phyloP scores from a whole-genome alignment of 164 flowering plant species.

The Warburgia ugandensis region DNA sequence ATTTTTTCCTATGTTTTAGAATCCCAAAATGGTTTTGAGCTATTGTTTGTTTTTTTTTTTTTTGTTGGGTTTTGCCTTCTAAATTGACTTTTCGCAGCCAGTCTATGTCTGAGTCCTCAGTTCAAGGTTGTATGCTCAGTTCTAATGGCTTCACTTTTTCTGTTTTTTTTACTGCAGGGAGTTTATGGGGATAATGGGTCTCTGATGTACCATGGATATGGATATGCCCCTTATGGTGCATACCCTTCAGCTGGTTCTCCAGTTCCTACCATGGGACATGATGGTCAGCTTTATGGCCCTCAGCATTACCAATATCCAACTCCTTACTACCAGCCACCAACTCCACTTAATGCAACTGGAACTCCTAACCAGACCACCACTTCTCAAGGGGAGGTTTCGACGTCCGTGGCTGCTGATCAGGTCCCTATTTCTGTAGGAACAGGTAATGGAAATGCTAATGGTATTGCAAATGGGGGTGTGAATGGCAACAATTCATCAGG shows the following conservation, averaged over 20 bases:
- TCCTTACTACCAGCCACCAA: conserved; percentile 48
- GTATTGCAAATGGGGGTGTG: conserved; percentile 23
- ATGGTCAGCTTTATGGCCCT: conserved; percentile 71
- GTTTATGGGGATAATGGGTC: conserved; percentile 64
- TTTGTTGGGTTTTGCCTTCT: no score
- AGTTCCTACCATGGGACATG: conserved; percentile 67
- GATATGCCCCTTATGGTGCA: conserved; percentile 64
- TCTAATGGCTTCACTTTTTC: neutral
- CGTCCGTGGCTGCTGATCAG: conserved; percentile 42
- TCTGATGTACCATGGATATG: conserved; percentile 60
- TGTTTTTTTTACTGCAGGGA: conserved; percentile 28
- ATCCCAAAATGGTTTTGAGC: neutral
- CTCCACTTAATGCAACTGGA: conserved; percentile 34
- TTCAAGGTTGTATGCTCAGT: neutral
- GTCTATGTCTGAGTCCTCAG: no score
- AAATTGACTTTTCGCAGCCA: no score
- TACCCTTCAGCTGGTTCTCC: conserved; percentile 64
- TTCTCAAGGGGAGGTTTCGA: conserved; percentile 33
- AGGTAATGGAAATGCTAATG: conserved; percentile 31
- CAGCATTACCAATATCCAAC: conserved; percentile 74
- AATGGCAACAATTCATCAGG: conserved; percentile 36
- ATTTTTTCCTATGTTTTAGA: neutral
- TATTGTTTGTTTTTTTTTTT: neutral
- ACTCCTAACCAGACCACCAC: conserved; percentile 24
- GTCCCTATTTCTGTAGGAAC: conserved; percentile 43